phyloP scores from a whole-genome alignment of 768 basidiomycete genomes.

The Xerocomus spinulosus region DNA sequence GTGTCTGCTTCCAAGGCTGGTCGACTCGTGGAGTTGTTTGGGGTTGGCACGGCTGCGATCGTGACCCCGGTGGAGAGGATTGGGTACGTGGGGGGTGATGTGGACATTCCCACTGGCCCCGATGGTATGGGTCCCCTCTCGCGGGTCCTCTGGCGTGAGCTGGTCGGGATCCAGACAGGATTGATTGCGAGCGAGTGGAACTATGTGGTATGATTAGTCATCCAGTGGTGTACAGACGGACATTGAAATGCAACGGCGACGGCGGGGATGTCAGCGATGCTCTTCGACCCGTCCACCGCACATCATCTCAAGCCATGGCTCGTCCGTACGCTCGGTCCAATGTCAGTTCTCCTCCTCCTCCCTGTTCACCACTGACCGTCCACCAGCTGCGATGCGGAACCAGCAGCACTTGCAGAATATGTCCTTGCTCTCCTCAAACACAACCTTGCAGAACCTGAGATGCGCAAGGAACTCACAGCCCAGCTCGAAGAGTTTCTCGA shows the following conservation, averaged over 20 bases:
- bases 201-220: conserved; percentile 36
- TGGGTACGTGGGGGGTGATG: conserved; percentile 53
- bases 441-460: conserved; percentile 75
- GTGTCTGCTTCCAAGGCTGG: conserved; percentile 42
- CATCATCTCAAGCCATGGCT: conserved; percentile 84
- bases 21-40: conserved; percentile 48
- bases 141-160: conserved; percentile 43
- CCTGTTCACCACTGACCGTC: background rate
- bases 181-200: conserved; percentile 77
- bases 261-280: conserved; percentile 38
- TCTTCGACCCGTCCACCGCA: conserved; percentile 61
- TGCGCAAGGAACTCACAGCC: conserved; percentile 68
- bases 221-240: background rate
- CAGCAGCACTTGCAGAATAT: conserved; percentile 89
- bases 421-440: conserved; percentile 91
- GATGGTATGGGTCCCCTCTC: conserved; percentile 76
- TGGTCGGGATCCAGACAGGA: conserved; percentile 70
- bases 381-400: conserved; percentile 91
- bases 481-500: conserved; percentile 94
- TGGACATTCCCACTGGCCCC: conserved; percentile 50
- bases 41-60: conserved; percentile 51
- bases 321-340: conserved; percentile 82
- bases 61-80: conserved; percentile 49
- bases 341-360: conserved; percentile 42
- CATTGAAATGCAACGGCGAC: background rate